Evolutionary conservation across 306 rosid species (phyloP).

Genomic region (Sphenostylis stenocarpa): DNA sequence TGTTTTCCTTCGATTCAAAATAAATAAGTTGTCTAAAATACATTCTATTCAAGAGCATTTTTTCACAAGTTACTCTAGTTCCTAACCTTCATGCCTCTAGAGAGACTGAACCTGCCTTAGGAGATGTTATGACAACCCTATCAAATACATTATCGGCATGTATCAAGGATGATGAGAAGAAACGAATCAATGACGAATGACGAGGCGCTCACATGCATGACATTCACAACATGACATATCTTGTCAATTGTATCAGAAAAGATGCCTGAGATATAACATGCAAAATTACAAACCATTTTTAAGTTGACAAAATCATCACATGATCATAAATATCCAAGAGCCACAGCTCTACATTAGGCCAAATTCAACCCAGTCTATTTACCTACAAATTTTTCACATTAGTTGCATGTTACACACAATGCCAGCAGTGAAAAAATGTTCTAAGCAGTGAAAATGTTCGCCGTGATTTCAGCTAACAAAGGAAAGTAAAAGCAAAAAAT

Average conservation of each 20-base stretch:
- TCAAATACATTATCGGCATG: conserved; percentile 74
- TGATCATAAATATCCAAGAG: conserved; percentile 5
- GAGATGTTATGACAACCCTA: conserved; percentile 92
- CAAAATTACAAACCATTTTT: conserved; percentile 1
- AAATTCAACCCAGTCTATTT: neutral
- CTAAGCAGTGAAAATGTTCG: neutral
- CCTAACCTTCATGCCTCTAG: conserved; percentile 95
- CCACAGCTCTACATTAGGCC: neutral
- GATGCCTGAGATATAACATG: neutral
- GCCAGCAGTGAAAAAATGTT: neutral
- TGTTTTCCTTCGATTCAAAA: neutral
- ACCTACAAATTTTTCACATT: too few species aligned
- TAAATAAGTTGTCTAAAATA: conserved; percentile 4
- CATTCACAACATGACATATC: neutral
- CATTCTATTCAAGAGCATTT: neutral
- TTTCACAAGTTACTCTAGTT: neutral
- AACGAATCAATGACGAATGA: conserved; percentile 11
- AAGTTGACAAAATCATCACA: conserved; percentile 26
- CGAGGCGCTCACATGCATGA: neutral
- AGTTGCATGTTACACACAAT: neutral
- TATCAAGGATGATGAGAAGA: conserved; percentile 21
- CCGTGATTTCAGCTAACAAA: neutral
- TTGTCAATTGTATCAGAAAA: conserved; percentile 20
- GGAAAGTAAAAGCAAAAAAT: neutral
- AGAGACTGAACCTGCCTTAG: conserved; percentile 90